Base-by-base conservation (phyloP, 352 stramenopile genomes). In the Phytophthora ramorum region DNA sequence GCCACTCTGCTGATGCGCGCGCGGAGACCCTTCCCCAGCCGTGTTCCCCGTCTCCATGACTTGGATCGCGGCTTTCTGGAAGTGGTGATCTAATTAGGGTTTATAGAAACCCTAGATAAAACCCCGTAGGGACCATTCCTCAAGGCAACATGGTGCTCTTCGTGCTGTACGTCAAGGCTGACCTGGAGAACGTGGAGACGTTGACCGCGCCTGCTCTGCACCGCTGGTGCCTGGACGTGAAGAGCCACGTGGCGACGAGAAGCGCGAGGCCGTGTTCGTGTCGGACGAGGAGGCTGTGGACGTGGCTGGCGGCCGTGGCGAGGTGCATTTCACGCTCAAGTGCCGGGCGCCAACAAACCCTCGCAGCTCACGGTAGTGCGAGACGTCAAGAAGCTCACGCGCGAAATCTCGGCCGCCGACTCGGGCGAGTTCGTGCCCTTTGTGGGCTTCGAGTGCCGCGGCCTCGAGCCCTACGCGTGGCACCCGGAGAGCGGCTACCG, bases 371-470 rank as follows among this genome's bases (percentile, higher is more conserved):
- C 84, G 43, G 85, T 96, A 32, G 76, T 95, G 49, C 84, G 85
- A 30, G 85, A 95, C 66, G 71, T 94, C n/a, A 96, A 96, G 75
- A 95, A 93, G 57, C 79, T 93, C 59, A 93, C 85, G 61, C 82
- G 85, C 24, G 68, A 63, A 1, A 58, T 96, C 20, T 74, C 63
- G 9, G 79, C 43, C 9, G 71, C 84, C 1, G 87, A 94, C 66
- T 92, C 81, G 34, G 86, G 83, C 26, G 73, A 85, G 58, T 95
- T 71, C 37, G 85, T 95, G n/a, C 88, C 88, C 9, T 78, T 96
- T 30, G 88, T 95, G 22, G 87, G 80, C 51, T 96, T 96, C 61
- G 89, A 96, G 41, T 96, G 89, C 66, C 89, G 89, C 51, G 87
- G 89, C 19, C 59, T 96, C 19, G 89, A 96, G 75, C 87, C 86